phyloP scores from a whole-genome alignment of 1,139 yeast species.

The Hyphopichia wangnamkhiaoensis region DNA sequence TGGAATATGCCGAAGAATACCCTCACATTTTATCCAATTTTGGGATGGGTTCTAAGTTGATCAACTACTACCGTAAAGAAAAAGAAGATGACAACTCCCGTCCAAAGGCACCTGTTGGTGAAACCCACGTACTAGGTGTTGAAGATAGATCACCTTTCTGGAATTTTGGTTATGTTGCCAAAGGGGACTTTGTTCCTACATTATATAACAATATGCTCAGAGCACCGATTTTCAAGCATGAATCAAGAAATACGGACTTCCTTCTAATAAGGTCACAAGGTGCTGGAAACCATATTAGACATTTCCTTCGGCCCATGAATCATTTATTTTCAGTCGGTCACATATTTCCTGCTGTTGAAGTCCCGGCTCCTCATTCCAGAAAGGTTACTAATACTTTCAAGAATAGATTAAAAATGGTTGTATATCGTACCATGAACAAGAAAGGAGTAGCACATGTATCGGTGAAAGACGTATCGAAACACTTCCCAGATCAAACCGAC shows the following conservation, averaged over 20 bases:
- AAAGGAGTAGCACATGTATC: constrained; percentile 73
- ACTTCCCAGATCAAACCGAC: constrained; percentile 96
- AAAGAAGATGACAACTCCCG: constrained; percentile 79
- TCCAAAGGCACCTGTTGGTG: constrained; percentile 90
- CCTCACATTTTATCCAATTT: constrained; percentile 83
- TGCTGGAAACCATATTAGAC: constrained; percentile 60
- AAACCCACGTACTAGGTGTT: constrained; percentile 91
- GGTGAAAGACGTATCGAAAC: constrained; percentile 85
- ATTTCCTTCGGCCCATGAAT: constrained; percentile 61
- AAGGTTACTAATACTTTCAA: constrained; percentile 93
- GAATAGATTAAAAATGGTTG: constrained; percentile 90
- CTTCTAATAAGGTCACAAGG: constrained; percentile 79
- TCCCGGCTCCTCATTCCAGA: constrained; percentile 97
- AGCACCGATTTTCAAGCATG: constrained; percentile 93
- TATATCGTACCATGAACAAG: constrained; percentile 80
- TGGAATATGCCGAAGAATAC: constrained; percentile 90
- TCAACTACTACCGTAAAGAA: constrained; percentile 88
- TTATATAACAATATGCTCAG: constrained; percentile 87
- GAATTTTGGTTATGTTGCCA: constrained; percentile 97
- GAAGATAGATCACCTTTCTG: constrained; percentile 97
- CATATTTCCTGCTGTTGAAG: constrained; percentile 87
- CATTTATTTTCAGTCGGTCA: constrained; percentile 89
- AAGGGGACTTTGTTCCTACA: constrained; percentile 92
- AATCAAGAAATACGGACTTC: constrained; percentile 76
- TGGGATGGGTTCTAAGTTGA: constrained; percentile 95